Percentiles rank a stretch among this genome's conserved stretches.
Evolutionary conservation across 352 stramenopile species (phyloP).

Genomic region (Pythium chondricola): DNA sequence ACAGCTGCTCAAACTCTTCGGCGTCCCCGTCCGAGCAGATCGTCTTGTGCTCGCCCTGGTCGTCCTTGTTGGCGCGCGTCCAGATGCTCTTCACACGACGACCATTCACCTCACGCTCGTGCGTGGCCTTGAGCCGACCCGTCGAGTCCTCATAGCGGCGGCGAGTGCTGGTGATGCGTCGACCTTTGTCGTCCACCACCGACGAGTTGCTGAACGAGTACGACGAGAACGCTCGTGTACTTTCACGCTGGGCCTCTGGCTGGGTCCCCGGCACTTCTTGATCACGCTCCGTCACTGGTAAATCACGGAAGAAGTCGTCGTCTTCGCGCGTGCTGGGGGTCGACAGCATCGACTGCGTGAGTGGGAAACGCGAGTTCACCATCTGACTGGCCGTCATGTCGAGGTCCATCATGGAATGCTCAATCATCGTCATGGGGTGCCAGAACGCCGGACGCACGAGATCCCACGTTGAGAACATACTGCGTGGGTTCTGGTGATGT

Average conservation of each 20-base stretch:
- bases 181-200: conserved; percentile 60
- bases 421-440: conserved; percentile 75
- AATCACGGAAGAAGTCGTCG: conserved; percentile 81
- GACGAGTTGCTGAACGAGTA: conserved; percentile 79
- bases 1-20: conserved; percentile 75
- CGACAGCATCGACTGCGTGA: conserved; percentile 29
- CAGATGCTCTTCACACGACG: conserved; percentile 72
- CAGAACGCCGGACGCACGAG: conserved; percentile 66
- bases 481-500: not conserved
- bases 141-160: conserved; percentile 81
- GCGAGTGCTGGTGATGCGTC: conserved; percentile 55
- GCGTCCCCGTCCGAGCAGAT: conserved; percentile 43
- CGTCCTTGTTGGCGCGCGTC: conserved; percentile 56
- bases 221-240: conserved; percentile 44
- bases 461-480: conserved; percentile 73
- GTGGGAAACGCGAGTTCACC: conserved; percentile 21
- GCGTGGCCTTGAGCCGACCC: conserved; percentile 72
- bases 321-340: conserved; percentile 28
- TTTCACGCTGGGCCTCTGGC: conserved; percentile 22
- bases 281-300: conserved; percentile 34
- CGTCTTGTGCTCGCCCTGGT: conserved; percentile 59
- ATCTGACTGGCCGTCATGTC: conserved; percentile 40
- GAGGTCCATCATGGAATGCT: conserved; percentile 80
- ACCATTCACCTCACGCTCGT: conserved; percentile 64
- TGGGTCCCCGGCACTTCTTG: conserved; percentile 23